These are phyloP conservation scores for Brettanomyces anomalus DNA, from an alignment of 805 yeast genomes.

Conservation along the genomic window DNA sequence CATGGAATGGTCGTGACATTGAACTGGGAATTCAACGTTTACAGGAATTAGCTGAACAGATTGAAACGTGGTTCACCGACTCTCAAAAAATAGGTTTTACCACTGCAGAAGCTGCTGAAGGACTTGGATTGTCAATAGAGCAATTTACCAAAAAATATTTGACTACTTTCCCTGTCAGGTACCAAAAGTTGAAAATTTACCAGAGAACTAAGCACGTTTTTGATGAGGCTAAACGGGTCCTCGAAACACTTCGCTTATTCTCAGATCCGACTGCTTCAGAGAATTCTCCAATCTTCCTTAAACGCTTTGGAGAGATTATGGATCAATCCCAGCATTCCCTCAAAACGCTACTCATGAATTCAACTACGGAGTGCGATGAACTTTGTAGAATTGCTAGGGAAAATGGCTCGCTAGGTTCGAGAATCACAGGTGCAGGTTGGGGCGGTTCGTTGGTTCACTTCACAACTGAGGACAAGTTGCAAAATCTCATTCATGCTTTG, in stretches of 20 bases:
- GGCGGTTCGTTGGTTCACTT: slow-evolving; percentile 2
- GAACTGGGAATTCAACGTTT: background rate
- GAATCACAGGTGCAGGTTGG: slow-evolving; percentile 2
- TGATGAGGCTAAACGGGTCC: background rate
- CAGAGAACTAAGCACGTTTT: slow-evolving; percentile 1
- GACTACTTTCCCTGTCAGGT: background rate
- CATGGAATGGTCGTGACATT: slow-evolving; percentile 1
- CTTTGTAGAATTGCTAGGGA: background rate
- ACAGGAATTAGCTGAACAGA: background rate
- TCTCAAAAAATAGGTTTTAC: background rate
- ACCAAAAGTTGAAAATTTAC: slow-evolving; percentile 1
- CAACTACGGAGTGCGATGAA: background rate
- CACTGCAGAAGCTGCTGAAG: slow-evolving; percentile 1
- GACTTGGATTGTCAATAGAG: background rate
- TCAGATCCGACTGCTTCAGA: background rate
- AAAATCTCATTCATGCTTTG: background rate
- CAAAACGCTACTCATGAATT: background rate
- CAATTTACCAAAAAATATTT: background rate
- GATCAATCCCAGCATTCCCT: background rate
- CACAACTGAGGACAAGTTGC: slow-evolving; percentile 2
- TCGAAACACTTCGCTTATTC: background rate
- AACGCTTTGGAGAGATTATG: background rate
- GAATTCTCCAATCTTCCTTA: background rate
- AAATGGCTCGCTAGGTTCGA: slow-evolving; percentile 1
- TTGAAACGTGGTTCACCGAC: background rate